phyloP scores from a whole-genome alignment of 2,329 filamentous ascomycete species.

The Sordariomycetes sp. region DNA sequence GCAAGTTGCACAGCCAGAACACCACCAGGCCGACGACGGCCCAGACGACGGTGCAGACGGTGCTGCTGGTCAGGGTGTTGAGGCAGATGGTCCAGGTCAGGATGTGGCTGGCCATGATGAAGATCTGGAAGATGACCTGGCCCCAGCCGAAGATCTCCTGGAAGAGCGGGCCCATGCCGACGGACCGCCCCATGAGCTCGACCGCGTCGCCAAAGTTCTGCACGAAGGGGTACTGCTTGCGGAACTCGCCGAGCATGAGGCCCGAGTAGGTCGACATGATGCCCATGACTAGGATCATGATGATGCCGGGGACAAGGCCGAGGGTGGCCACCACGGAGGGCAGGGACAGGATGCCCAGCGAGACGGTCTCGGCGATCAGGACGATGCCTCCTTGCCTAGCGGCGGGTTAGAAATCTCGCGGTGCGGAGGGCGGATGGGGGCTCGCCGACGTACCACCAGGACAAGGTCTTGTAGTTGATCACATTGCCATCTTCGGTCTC shows the following conservation, averaged over 20 bases:
- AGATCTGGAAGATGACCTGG: constrained; percentile 13
- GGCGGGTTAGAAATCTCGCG: background rate
- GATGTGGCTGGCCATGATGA: constrained; percentile 33
- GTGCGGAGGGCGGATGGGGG: background rate
- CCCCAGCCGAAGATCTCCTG: constrained; percentile 14
- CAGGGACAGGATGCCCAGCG: constrained; percentile 14
- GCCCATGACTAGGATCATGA: constrained; percentile 56
- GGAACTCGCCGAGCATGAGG: constrained; percentile 14
- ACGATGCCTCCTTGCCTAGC: constrained; percentile 31
- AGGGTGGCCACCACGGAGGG: constrained; percentile 10
- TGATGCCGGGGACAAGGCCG: constrained; percentile 56
- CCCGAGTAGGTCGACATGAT: constrained; percentile 58
- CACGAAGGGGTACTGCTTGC: constrained; percentile 32
- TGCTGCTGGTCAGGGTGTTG: constrained; percentile 16
- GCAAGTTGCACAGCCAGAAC: constrained; percentile 48
- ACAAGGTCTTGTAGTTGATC: constrained; percentile 25
- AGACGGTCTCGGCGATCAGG: constrained; percentile 29
- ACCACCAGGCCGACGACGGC: constrained; percentile 36
- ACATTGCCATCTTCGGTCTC: background rate
- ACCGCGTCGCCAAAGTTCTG: constrained; percentile 43
- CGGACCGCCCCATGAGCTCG: constrained; percentile 11
- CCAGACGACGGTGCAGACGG: constrained; percentile 15
- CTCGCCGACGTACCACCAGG: constrained; percentile 22
- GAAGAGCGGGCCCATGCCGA: constrained; percentile 13
- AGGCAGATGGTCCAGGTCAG: constrained; percentile 14